A percentile compares a stretch with the other conserved stretches of the same genome.
Evolutionary conservation across 768 basidiomycete species (phyloP).

Genomic region (Rhizopogon vulgaris): DNA sequence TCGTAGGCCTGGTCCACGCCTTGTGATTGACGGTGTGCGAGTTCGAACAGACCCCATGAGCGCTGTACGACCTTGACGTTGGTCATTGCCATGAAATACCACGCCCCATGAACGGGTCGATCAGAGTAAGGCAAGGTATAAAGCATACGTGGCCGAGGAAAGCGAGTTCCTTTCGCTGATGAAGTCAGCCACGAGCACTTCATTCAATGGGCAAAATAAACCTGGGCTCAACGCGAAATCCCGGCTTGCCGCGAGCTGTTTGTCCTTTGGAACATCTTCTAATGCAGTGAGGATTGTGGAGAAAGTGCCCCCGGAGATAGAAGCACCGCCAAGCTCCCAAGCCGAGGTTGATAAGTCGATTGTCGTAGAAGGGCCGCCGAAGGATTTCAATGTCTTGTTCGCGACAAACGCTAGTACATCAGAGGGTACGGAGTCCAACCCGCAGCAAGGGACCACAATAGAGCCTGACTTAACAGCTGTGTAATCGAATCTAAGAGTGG

Average conservation of each 20-base stretch:
- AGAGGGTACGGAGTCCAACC: constrained; percentile 72
- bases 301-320: constrained; percentile 33
- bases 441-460: constrained; percentile 75
- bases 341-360: constrained; percentile 56
- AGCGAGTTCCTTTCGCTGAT: constrained; percentile 27
- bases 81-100: constrained; percentile 37
- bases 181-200: constrained; percentile 1
- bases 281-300: constrained; percentile 26
- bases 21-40: constrained; percentile 15
- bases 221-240: constrained; percentile 42
- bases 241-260: constrained; percentile 20
- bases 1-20: constrained; percentile 8
- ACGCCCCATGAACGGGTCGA: constrained; percentile 30
- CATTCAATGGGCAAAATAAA: constrained; percentile 13
- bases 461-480: constrained; percentile 63
- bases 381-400: constrained; percentile 58
- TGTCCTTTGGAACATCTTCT: constrained; percentile 27
- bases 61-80: constrained; percentile 51
- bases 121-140: constrained; percentile 30
- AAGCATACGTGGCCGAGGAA: constrained; percentile 24
- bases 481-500: constrained; percentile 54
- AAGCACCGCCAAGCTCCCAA: constrained; percentile 25
- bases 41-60: constrained; percentile 46
- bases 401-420: constrained; percentile 67
- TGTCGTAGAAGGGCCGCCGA: constrained; percentile 27